phyloP scores from a whole-genome alignment of 768 basidiomycete species.

The Tulasnella sp. region DNA sequence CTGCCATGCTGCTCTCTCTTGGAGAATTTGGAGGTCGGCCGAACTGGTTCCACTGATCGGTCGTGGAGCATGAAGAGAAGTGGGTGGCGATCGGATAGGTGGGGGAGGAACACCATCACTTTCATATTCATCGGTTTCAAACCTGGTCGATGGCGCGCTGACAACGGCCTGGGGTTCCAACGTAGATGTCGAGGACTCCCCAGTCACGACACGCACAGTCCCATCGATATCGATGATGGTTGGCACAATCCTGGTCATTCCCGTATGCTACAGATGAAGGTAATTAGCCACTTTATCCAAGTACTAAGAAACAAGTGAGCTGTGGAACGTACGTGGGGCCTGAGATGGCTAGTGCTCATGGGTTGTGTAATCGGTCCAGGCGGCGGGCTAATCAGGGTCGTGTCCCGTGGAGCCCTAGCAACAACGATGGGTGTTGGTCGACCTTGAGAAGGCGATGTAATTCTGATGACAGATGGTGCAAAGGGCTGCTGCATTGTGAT shows the following conservation, averaged over 20 bases:
- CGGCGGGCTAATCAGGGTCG: neutral
- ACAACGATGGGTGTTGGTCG: constrained; percentile 5
- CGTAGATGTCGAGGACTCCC: neutral
- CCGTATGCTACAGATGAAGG: too few relatives aligned
- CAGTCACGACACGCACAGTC: neutral
- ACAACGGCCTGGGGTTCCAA: neutral
- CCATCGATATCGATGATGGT: neutral
- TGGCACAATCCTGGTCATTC: too few relatives aligned
- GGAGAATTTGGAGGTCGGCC: constrained; percentile 11
- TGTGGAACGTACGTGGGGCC: neutral
- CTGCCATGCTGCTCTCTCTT: constrained; percentile 11
- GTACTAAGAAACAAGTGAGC: too few relatives aligned
- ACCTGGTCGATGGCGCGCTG: neutral
- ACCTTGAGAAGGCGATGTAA: constrained; percentile 1
- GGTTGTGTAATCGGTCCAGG: neutral
- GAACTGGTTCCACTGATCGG: constrained; percentile 1
- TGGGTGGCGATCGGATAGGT: neutral
- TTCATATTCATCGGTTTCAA: neutral
- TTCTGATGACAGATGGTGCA: constrained; percentile 8
- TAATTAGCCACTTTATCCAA: too few relatives aligned
- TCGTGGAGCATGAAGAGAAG: neutral
- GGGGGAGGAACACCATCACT: constrained; percentile 4
- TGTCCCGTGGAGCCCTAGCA: constrained; percentile 5
- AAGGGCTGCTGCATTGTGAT: neutral
- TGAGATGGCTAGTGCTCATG: neutral